Percentiles rank a stretch among this genome's conserved stretches.
These are phyloP conservation scores for Erodium chrysanthum DNA, from an alignment of 441 rosid genomes.

Conservation along the genomic window DNA sequence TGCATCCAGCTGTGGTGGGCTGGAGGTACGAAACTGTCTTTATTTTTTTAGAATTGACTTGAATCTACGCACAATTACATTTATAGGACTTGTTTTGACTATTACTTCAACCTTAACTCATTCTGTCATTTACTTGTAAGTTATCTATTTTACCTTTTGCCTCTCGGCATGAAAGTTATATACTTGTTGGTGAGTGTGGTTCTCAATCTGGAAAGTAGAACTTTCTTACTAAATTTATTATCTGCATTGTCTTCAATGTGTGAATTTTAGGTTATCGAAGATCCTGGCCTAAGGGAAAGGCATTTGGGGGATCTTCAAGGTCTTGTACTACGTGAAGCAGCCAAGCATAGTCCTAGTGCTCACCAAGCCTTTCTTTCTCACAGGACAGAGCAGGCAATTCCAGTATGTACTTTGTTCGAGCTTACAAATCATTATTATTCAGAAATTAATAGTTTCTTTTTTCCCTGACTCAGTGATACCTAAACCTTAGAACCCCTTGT, in stretches of 20 bases:
- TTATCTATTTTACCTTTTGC: neutral
- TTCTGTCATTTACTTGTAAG: neutral
- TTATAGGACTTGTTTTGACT: neutral
- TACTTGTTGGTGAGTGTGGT: neutral
- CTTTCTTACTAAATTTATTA: neutral
- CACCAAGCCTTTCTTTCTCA: slow-evolving; percentile 48
- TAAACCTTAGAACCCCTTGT: neutral
- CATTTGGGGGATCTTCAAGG: slow-evolving; percentile 83
- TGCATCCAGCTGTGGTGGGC: slow-evolving; percentile 47
- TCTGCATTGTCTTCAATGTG: neutral
- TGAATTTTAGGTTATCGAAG: slow-evolving; percentile 50
- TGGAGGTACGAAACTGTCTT: slow-evolving; percentile 31
- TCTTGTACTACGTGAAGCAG: slow-evolving; percentile 43
- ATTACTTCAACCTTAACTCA: too few relatives aligned
- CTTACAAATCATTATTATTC: neutral
- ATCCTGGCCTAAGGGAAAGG: slow-evolving; percentile 55
- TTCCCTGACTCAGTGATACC: neutral
- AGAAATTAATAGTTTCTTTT: too few relatives aligned
- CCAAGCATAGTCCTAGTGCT: slow-evolving; percentile 38
- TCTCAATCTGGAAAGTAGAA: neutral
- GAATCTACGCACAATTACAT: neutral
- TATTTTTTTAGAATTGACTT: neutral
- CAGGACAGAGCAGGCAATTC: slow-evolving; percentile 51
- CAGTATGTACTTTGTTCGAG: slow-evolving; percentile 35
- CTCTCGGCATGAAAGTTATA: neutral